A percentile compares a stretch with the other conserved stretches of the same genome.
phyloP scores from a whole-genome alignment of 495 filamentous ascomycete species.

The Echria macrotheca region DNA sequence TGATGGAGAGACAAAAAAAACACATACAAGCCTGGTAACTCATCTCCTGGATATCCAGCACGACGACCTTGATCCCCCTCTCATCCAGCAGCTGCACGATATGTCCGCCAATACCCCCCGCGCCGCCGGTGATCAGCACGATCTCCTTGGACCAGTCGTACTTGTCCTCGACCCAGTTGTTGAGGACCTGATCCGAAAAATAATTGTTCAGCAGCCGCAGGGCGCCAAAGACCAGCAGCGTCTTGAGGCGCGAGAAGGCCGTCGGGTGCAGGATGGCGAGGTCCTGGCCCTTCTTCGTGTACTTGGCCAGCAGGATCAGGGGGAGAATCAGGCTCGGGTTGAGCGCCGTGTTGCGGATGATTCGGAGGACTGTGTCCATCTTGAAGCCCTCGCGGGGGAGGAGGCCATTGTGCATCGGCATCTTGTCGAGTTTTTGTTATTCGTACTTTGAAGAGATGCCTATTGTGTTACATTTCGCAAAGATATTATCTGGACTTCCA shows the following conservation, averaged over 20 bases:
- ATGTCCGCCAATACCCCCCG: constrained; percentile 60
- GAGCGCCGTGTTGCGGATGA: constrained; percentile 52
- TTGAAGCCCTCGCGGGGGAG: constrained; percentile 56
- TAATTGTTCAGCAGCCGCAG: constrained; percentile 42
- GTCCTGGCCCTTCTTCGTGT: constrained; percentile 52
- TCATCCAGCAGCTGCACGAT: constrained; percentile 57
- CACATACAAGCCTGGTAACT: constrained; percentile 35
- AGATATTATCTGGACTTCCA: too few species aligned
- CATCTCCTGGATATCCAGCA: constrained; percentile 63
- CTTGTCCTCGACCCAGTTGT: constrained; percentile 55
- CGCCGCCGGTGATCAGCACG: constrained; percentile 66
- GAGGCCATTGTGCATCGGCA: constrained; percentile 45
- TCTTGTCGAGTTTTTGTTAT: constrained; percentile 26
- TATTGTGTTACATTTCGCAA: too few species aligned
- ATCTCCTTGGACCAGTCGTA: constrained; percentile 69
- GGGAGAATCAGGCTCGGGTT: constrained; percentile 58
- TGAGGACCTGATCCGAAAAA: constrained; percentile 48
- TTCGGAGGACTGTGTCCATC: constrained; percentile 49
- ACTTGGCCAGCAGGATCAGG: constrained; percentile 52
- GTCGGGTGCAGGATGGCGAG: constrained; percentile 45
- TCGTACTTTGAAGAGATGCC: background rate
- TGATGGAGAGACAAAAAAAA: too few species aligned
- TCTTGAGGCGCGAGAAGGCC: constrained; percentile 41
- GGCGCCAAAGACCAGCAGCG: constrained; percentile 45
- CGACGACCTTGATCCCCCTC: constrained; percentile 54